Evolutionary conservation across 306 rosid genomes (phyloP), one percentile per base, ranked within the genome.

Genomic region (Vigna trinervia): DNA sequence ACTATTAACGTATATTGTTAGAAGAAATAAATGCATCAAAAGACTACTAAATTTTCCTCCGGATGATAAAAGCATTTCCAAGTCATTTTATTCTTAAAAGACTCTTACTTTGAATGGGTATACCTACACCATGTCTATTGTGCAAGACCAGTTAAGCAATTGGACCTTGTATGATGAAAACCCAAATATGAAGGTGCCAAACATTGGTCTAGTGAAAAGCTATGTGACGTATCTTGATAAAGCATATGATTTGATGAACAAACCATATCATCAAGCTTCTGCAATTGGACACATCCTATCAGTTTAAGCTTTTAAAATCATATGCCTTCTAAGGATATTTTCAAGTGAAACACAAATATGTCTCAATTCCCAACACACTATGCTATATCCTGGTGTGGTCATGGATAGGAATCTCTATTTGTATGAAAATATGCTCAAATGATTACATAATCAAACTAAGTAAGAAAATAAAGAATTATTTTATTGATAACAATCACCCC

Each of bases 141-240:
- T 45, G 26, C 62, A 23, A 48, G 64, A 61, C 51, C 2, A 26
- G 64, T 1, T 68, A 23, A n/a, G 51, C 66, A 56, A 36, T 66
- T 54, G 11, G 65, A 26, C 54, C 15, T 36, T 61, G 63, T 22
- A 78, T 41, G 10, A n/a, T 67, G 62, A 75, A 20, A 69, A 38
- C 68, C 50, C 8, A 20, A 14, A 73, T 69, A 76, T 78, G 45
- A 43, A 43, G 34, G 41, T 77, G 66, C 22, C 70, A 74, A 74
- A 36, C 20, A 5, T 48, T 43, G 12, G 50, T 52, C 39, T 14
- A 30, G 69, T 17, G 56, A 53, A 61, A 47, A 51, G 9, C 52
- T 78, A 59, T 59, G 64, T 22, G 23, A 32, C 45, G 56, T 65
- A 78, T 76, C 57, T 12, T 68, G 78, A 73, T 30, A 57, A 59